phyloP scores from a whole-genome alignment of 2,329 filamentous ascomycete genomes.

The Dendrostoma leiphaemia region DNA sequence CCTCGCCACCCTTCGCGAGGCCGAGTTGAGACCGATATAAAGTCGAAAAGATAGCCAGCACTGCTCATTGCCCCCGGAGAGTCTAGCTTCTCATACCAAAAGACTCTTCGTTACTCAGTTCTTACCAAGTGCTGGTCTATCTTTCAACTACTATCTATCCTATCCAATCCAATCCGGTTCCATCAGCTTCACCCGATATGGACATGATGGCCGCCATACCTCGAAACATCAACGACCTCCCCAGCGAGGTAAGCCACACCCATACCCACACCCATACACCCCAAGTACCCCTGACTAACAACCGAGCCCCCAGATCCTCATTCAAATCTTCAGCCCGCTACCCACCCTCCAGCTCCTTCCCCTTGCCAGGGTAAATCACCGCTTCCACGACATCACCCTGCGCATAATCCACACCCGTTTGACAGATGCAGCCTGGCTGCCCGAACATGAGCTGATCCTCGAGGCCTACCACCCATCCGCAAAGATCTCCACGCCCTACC shows the following conservation, averaged over 20 bases:
- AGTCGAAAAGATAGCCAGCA: background rate
- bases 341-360: slow-evolving; percentile 27
- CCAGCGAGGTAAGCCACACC: slow-evolving; percentile 17
- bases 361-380: slow-evolving; percentile 27
- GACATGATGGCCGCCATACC: slow-evolving; percentile 15
- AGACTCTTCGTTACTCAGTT: slow-evolving; percentile 14
- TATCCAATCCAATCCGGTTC: background rate
- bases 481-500: slow-evolving; percentile 65
- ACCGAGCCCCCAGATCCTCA: slow-evolving; percentile 27
- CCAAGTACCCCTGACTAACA: slow-evolving; percentile 11
- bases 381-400: slow-evolving; percentile 28
- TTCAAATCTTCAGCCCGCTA: slow-evolving; percentile 28
- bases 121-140: slow-evolving; percentile 2
- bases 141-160: background rate
- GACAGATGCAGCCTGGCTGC: slow-evolving; percentile 49
- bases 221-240: slow-evolving; percentile 16
- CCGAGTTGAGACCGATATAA: background rate
- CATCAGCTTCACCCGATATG: background rate
- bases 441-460: slow-evolving; percentile 67
- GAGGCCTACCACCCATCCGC: slow-evolving; percentile 75
- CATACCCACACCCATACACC: too few species aligned
- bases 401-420: slow-evolving; percentile 30
- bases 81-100: slow-evolving; percentile 1
- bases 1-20: background rate
- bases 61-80: slow-evolving; percentile 17